Evolutionary conservation across 805 yeast species (phyloP), one percentile per base, ranked within the genome.

Genomic region (Zygosaccharomyces siamensis): DNA sequence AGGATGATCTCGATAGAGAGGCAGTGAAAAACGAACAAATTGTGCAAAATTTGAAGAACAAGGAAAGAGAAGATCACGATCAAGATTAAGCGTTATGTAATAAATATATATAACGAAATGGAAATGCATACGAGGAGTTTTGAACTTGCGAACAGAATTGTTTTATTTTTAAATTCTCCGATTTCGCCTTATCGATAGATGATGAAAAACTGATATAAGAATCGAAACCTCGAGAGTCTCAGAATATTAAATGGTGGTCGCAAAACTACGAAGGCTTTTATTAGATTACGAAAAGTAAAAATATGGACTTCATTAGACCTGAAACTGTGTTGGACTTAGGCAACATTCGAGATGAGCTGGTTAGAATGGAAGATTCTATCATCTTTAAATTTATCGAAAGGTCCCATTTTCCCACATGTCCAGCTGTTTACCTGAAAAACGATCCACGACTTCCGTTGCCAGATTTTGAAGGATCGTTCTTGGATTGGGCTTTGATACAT

Each of bases 281-380:
- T 31, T 5, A 26, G 26, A 28, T n/a, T 30, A 23, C 30, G 18
- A 16, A 3, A 7, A 12, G 8, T 14, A 28, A 4, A 11, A 7
- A 21, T 16, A 89, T 90, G 96, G 95, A 90, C 69, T 90, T 89
- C 67, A 77, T 78, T 65, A 80, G 82, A 56, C 93, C 96, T 14
- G 85, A 84, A 43, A 79, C 95, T 0, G 96, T 88, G 5, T 75
- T 93, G 44, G 79, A 89, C 60, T 72, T 93, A 50, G 73, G 72
- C 58, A 89, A 93, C 69, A 93, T 93, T 60, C 81, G 99, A 53
- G 82, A 79, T 51, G 85, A 88, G 14, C 74, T 93, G 41, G 83
- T 90, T 35, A 80, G 96, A 47, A 89, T 93, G 97, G 99, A 93
- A 64, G 98, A 93, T 68, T 86, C 97, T 5, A 89, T 93, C 58